A percentile compares a stretch with the other conserved stretches of the same genome.
Evolutionary conservation across 2,329 filamentous ascomycete genomes (phyloP).

Genomic region (Berkeleyomyces basicola): DNA sequence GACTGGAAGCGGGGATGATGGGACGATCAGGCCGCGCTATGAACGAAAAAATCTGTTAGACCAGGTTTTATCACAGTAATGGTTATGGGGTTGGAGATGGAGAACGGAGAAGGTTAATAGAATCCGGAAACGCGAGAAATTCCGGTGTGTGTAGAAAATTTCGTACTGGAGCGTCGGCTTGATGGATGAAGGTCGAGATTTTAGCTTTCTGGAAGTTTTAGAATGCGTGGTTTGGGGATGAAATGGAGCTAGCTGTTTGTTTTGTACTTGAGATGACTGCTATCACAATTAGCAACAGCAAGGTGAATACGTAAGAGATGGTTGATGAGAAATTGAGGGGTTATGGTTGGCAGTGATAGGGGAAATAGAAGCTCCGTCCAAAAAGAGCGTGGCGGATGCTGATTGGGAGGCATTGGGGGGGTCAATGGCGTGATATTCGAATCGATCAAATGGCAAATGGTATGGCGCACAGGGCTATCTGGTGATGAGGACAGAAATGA

Average conservation of each 20-base stretch:
- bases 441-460: too few species aligned
- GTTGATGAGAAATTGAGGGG: too few species aligned
- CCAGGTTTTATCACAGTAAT: not conserved
- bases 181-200: slow-evolving; percentile 67
- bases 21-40: slow-evolving; percentile 89
- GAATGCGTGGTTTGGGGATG: slow-evolving; percentile 13
- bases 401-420: too few species aligned
- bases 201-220: not conserved
- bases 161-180: slow-evolving; percentile 98
- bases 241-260: slow-evolving; percentile 17
- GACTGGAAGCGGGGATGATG: slow-evolving; percentile 98
- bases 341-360: too few species aligned
- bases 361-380: too few species aligned
- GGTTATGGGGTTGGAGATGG: slow-evolving; percentile 4
- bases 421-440: too few species aligned
- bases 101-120: slow-evolving; percentile 6
- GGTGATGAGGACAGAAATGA: not conserved
- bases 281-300: not conserved
- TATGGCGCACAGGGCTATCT: too few species aligned
- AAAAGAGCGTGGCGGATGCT: too few species aligned
- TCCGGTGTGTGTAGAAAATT: not conserved
- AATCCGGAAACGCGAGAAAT: slow-evolving; percentile 4
- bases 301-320: too few species aligned
- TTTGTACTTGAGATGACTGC: not conserved
- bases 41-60: slow-evolving; percentile 8